These are phyloP conservation scores for Megacollybia marginata DNA, from an alignment of 768 basidiomycete species.

Conservation along the genomic window DNA sequence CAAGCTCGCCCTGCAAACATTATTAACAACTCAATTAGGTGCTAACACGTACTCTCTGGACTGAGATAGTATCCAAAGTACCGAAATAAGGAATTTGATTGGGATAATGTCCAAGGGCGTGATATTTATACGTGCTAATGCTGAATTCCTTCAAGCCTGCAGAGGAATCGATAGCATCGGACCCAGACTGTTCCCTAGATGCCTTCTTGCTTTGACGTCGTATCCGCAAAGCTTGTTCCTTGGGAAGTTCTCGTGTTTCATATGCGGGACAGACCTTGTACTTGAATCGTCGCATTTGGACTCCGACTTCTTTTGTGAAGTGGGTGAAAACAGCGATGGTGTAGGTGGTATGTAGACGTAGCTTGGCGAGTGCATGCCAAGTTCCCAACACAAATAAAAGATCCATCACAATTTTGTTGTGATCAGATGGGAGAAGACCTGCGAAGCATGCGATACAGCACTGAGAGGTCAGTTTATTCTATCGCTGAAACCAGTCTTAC, in stretches of 20 bases:
- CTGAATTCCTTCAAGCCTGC: constrained; percentile 10
- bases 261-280: constrained; percentile 12
- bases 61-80: constrained; percentile 23
- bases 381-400: constrained; percentile 8
- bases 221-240: constrained; percentile 17
- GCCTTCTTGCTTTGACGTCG: constrained; percentile 5
- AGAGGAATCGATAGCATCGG: constrained; percentile 3
- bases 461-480: constrained; percentile 1
- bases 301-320: constrained; percentile 16
- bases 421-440: constrained; percentile 15
- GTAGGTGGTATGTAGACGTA: constrained; percentile 13
- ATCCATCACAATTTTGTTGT: constrained; percentile 9
- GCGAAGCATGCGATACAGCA: constrained; percentile 20
- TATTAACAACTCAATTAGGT: too few relatives aligned
- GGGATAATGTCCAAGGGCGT: constrained; percentile 21
- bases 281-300: constrained; percentile 14
- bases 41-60: constrained; percentile 18
- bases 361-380: constrained; percentile 19
- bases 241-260: constrained; percentile 21
- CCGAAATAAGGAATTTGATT: constrained; percentile 14
- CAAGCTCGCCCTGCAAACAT: constrained; percentile 26
- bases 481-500: background rate
- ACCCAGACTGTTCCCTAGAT: constrained; percentile 8
- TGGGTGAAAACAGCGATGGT: constrained; percentile 10
- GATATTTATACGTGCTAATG: constrained; percentile 20